phyloP scores from a whole-genome alignment of 2,329 filamentous ascomycete species.

The Microsporum audouinii region DNA sequence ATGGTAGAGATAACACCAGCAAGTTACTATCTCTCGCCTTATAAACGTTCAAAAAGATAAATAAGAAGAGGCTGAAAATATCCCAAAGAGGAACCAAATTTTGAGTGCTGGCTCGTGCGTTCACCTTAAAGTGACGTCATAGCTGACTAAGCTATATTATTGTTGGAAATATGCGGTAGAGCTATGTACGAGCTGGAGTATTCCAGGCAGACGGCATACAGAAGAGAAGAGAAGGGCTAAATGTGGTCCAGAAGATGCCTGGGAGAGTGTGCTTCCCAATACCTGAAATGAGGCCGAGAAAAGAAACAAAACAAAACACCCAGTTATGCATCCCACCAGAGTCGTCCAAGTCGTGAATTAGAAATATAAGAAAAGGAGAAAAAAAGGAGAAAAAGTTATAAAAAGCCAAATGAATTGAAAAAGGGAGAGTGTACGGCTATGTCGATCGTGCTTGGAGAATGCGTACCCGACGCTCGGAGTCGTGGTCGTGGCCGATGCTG shows the following conservation, averaged over 20 bases:
- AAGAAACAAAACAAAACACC: background rate
- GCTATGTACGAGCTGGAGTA: background rate
- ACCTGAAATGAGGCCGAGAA: background rate
- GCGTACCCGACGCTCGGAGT: background rate
- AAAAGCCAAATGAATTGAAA: background rate
- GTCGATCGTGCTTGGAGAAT: background rate
- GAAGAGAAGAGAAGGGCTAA: background rate
- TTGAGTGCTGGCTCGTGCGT: background rate
- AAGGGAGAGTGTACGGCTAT: background rate
- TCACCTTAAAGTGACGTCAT: background rate
- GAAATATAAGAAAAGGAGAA: background rate
- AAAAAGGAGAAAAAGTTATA: background rate
- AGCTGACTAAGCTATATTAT: background rate
- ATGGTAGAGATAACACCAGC: no score
- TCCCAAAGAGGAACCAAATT: background rate
- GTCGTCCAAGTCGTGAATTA: background rate
- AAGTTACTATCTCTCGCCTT: no score
- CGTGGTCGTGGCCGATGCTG: background rate
- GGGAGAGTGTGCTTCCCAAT: background rate
- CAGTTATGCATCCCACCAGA: background rate
- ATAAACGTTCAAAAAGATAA: background rate
- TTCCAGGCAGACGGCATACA: background rate
- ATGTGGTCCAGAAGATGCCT: background rate
- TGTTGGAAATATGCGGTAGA: background rate
- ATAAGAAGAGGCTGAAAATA: background rate